Evolutionary conservation across 129 eudicot species (phyloP).

Genomic region (Lonicera japonica): DNA sequence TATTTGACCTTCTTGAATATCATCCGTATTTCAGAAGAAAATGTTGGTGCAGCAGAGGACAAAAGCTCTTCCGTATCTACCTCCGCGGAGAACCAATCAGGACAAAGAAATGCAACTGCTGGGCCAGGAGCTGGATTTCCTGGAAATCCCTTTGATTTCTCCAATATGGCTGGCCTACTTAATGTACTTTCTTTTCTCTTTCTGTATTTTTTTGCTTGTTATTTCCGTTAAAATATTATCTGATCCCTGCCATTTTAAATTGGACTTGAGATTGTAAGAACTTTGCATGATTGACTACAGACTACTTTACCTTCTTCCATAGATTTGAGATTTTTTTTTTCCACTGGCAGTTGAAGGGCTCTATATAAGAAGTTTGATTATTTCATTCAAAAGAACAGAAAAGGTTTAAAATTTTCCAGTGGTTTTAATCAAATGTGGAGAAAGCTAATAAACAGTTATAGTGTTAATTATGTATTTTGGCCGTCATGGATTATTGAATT

Average conservation of each 20-base stretch:
- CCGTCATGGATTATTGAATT: not conserved
- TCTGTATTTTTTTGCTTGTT: not conserved
- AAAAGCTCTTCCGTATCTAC: slow-evolving; percentile 33
- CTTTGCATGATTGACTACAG: not conserved
- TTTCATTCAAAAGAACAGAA: not conserved
- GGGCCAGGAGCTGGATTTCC: slow-evolving; percentile 50
- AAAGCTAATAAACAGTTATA: too few species aligned
- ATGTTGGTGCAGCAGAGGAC: slow-evolving; percentile 22
- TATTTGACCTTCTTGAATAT: too few species aligned
- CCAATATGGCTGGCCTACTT: slow-evolving; percentile 81
- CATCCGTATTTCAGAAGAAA: slow-evolving; percentile 30
- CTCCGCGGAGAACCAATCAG: slow-evolving; percentile 35
- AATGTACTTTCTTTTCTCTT: slow-evolving; percentile 37
- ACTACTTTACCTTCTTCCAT: not conserved
- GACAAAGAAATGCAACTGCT: slow-evolving; percentile 30
- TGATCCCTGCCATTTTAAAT: not conserved
- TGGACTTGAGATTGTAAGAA: not conserved
- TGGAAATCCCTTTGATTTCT: slow-evolving; percentile 82
- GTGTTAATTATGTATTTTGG: not conserved
- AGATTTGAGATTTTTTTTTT: not conserved
- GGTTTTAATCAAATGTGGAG: not conserved
- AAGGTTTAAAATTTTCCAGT: not conserved
- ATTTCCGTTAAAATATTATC: not conserved
- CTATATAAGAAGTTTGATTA: not conserved
- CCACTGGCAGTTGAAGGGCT: not conserved